Conservation (phyloP, 192 early-diverging fungal genomes). For the Glomus cerebriforme region DNA sequence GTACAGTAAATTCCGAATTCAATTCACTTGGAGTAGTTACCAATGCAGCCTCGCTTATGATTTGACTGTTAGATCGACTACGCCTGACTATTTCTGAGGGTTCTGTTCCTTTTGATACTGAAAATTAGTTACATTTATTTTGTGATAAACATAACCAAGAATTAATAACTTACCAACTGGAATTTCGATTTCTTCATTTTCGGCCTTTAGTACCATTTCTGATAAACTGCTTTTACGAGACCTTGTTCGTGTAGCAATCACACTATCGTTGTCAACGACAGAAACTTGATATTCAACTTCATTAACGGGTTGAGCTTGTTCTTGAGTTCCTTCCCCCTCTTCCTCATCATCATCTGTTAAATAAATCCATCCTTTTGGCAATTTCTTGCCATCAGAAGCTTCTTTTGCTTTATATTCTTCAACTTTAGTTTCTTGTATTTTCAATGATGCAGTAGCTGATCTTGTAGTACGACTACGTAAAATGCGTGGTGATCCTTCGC, state of each 20-base stretch:
- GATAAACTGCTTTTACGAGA: not conserved
- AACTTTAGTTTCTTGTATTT: conserved; percentile 37
- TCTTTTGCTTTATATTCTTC: conserved; percentile 33
- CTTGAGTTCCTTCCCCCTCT: conserved; percentile 29
- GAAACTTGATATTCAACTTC: not conserved
- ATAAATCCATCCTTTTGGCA: conserved; percentile 52
- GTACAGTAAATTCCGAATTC: not conserved
- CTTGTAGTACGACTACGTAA: conserved; percentile 20
- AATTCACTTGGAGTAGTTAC: not conserved
- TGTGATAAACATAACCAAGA: too few species aligned
- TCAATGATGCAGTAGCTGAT: conserved; percentile 32
- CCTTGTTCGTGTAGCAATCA: conserved; percentile 1
- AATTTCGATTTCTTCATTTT: not conserved
- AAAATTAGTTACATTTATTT: not conserved
- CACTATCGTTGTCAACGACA: not conserved
- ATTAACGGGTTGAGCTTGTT: not conserved
- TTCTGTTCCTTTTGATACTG: not conserved
- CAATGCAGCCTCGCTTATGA: not conserved
- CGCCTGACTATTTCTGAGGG: not conserved
- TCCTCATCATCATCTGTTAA: conserved; percentile 46
- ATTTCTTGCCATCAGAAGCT: conserved; percentile 33
- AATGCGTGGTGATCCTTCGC: not conserved
- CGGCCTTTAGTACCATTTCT: not conserved
- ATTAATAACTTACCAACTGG: not conserved
- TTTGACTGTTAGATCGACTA: not conserved